These are phyloP conservation scores for Phytopythium cucurbitacearum DNA, from an alignment of 352 stramenopile genomes.

Conservation along the genomic window DNA sequence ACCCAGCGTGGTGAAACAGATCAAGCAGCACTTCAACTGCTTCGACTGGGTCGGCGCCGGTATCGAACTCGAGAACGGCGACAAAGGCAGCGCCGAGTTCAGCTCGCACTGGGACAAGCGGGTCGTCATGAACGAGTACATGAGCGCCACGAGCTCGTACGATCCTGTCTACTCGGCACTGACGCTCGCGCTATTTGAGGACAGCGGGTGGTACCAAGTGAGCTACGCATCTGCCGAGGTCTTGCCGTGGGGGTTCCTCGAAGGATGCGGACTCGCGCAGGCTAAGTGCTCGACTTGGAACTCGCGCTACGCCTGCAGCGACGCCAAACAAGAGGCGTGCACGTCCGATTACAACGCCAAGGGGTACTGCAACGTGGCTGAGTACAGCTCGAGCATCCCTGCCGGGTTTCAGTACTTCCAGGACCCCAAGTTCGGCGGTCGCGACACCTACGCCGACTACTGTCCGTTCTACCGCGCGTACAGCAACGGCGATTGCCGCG, in stretches of 20 bases:
- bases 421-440: constrained; percentile 45
- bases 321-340: constrained; percentile 35
- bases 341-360: constrained; percentile 67
- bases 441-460: constrained; percentile 71
- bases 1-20: constrained; percentile 53
- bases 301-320: constrained; percentile 60
- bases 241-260: constrained; percentile 66
- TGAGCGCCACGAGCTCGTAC: constrained; percentile 73
- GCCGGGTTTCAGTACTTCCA: constrained; percentile 81
- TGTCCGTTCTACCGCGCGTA: constrained; percentile 77
- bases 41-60: constrained; percentile 57
- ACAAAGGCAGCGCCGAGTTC: constrained; percentile 48
- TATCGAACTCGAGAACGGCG: constrained; percentile 71
- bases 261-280: constrained; percentile 64
- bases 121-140: constrained; percentile 79
- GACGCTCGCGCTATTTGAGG: constrained; percentile 74
- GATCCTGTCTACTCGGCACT: constrained; percentile 71
- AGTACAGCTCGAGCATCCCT: constrained; percentile 62
- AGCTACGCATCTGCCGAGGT: constrained; percentile 53
- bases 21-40: constrained; percentile 77
- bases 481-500: constrained; percentile 73
- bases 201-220: constrained; percentile 81
- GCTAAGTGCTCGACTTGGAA: constrained; percentile 65
- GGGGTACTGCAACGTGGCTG: constrained; percentile 71
- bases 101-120: constrained; percentile 85